Evolutionary conservation across 768 basidiomycete species (phyloP).

Genomic region (Mrakia frigida): DNA sequence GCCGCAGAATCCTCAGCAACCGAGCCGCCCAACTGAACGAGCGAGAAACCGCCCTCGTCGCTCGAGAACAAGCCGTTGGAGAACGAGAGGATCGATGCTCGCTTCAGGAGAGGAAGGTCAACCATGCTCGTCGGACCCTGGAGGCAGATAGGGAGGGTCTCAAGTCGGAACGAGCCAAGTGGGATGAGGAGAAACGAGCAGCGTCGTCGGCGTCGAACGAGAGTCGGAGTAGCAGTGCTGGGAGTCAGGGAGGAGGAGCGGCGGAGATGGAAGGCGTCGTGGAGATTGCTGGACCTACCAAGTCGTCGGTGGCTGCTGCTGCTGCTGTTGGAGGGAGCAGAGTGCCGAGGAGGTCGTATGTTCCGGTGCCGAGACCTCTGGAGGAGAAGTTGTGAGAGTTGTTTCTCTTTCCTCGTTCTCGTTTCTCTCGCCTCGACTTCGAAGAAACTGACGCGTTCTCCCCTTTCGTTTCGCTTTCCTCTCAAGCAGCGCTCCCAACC

Average conservation of each 20-base stretch:
- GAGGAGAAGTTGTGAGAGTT: slow-evolving; percentile 28
- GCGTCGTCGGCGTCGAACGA: not conserved
- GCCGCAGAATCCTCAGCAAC: slow-evolving; percentile 3
- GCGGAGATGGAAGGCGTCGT: slow-evolving; percentile 30
- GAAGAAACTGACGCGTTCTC: not conserved
- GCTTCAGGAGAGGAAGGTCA: slow-evolving; percentile 21
- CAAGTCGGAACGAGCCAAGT: slow-evolving; percentile 18
- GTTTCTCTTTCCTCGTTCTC: not conserved
- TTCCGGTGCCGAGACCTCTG: slow-evolving; percentile 24
- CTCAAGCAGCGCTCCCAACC: slow-evolving; percentile 25
- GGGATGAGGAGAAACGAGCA: slow-evolving; percentile 28
- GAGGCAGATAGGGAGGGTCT: slow-evolving; percentile 21
- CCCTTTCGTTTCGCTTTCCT: not conserved
- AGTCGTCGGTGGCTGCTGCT: not conserved
- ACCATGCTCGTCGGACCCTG: not conserved
- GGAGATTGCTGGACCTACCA: slow-evolving; percentile 20
- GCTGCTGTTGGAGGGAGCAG: slow-evolving; percentile 18
- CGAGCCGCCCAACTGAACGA: slow-evolving; percentile 15
- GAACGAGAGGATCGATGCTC: slow-evolving; percentile 28
- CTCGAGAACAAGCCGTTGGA: slow-evolving; percentile 9
- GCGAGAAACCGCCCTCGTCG: slow-evolving; percentile 12
- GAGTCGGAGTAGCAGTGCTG: slow-evolving; percentile 5
- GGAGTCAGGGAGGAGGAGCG: not conserved
- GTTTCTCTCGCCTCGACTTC: not conserved
- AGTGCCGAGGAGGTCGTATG: slow-evolving; percentile 31